phyloP scores from a whole-genome alignment of 2,329 filamentous ascomycete species.

The Colletotrichum chlorophyti region DNA sequence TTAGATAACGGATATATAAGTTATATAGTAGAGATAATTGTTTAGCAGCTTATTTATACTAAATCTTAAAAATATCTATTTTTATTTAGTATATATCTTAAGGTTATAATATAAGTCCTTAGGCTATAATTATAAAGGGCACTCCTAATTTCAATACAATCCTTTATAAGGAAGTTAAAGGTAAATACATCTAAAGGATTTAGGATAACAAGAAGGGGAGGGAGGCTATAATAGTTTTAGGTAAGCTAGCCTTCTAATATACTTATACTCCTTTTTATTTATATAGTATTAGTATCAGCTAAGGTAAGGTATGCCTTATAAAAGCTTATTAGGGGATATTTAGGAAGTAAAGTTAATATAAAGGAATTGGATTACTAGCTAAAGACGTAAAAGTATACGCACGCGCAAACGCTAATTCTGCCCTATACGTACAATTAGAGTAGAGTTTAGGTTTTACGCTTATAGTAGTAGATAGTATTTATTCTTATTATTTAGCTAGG shows the following conservation, averaged over 20 bases:
- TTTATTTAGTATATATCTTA: neutral
- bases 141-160: conserved; percentile 4
- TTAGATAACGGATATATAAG: conserved; percentile 24
- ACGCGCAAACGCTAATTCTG: neutral
- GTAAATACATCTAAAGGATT: conserved; percentile 13
- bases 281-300: neutral
- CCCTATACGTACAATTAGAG: neutral
- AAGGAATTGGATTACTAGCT: conserved; percentile 1
- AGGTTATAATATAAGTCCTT: neutral
- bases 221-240: conserved; percentile 7
- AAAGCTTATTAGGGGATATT: conserved; percentile 4
- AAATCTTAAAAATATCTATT: conserved; percentile 2
- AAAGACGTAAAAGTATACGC: neutral
- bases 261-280: neutral
- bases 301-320: neutral
- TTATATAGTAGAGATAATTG: neutral
- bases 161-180: conserved; percentile 1
- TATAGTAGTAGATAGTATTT: neutral
- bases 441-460: neutral
- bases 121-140: conserved; percentile 6
- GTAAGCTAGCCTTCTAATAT: neutral
- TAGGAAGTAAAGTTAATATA: neutral
- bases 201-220: conserved; percentile 9
- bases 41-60: neutral
- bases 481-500: neutral